Percentiles rank a stretch among this genome's conserved stretches.
These are phyloP conservation scores for Immersiella caudata DNA, from an alignment of 495 filamentous ascomycete genomes.

Conservation along the genomic window DNA sequence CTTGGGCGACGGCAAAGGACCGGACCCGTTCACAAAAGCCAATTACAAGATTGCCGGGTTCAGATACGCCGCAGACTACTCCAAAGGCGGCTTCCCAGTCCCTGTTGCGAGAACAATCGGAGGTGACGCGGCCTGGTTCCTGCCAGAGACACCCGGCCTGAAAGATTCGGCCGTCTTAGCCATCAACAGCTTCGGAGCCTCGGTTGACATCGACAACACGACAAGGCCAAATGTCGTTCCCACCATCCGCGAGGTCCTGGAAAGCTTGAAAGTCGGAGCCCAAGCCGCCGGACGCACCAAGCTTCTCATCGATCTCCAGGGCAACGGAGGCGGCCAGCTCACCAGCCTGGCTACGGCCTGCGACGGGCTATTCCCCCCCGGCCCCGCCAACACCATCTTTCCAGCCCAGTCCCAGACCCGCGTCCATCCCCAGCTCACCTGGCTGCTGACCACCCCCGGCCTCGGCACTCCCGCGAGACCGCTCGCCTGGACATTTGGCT, in stretches of 20 bases:
- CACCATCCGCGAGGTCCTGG: constrained; percentile 18
- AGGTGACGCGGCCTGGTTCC: constrained; percentile 12
- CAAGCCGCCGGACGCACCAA: constrained; percentile 19
- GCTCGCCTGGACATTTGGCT: neutral
- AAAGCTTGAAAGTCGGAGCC: constrained; percentile 14
- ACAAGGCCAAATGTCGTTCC: neutral
- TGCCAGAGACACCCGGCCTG: neutral
- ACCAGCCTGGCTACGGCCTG: constrained; percentile 41
- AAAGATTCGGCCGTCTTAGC: constrained; percentile 23
- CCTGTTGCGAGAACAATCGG: neutral
- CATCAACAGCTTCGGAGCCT: constrained; percentile 18
- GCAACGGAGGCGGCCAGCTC: constrained; percentile 55
- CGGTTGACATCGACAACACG: neutral
- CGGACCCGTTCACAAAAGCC: neutral
- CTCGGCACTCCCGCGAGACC: neutral
- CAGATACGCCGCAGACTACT: constrained; percentile 10
- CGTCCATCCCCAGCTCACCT: constrained; percentile 22
- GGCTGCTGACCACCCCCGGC: neutral
- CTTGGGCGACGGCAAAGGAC: constrained; percentile 7
- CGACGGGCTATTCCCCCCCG: constrained; percentile 41
- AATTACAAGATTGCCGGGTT: neutral
- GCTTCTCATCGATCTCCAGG: constrained; percentile 58
- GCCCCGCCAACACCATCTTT: constrained; percentile 8
- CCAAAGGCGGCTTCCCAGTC: constrained; percentile 17
- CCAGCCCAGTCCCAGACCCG: constrained; percentile 18